These are phyloP conservation scores for Sphagnum magellanicum DNA, from an alignment of 228 moss, liverwort and hornwort species.

Conservation along the genomic window DNA sequence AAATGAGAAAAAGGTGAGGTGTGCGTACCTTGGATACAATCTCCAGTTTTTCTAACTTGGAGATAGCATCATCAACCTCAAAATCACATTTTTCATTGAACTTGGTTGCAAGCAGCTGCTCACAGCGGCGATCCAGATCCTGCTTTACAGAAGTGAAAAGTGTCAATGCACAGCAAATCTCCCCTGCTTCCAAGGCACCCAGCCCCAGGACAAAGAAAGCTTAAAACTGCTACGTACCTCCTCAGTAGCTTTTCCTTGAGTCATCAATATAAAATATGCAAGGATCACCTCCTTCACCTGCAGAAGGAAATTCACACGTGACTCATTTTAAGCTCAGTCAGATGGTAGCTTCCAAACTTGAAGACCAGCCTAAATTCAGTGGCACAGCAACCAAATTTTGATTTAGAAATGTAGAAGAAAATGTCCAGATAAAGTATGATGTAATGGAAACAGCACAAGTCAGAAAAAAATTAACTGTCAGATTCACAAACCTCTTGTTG, in stretches of 20 bases:
- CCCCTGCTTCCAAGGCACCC: not conserved
- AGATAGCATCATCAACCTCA: conserved; percentile 52
- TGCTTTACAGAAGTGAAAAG: conserved; percentile 8
- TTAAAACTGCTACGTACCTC: conserved; percentile 18
- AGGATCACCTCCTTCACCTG: conserved; percentile 69
- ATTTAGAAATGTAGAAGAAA: not conserved
- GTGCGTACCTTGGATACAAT: conserved; percentile 39
- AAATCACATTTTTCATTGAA: conserved; percentile 61
- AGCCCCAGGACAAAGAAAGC: not conserved
- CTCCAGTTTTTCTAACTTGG: conserved; percentile 42
- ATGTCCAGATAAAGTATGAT: not conserved
- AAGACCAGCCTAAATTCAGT: not conserved
- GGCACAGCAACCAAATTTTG: not conserved
- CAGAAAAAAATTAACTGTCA: not conserved
- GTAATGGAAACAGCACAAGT: not conserved
- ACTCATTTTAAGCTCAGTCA: not conserved
- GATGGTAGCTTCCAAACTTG: not conserved
- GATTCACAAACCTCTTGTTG: conserved; percentile 52
- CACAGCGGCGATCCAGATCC: conserved; percentile 58
- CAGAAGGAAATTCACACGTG: conserved; percentile 5
- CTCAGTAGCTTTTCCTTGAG: conserved; percentile 58
- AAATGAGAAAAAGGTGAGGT: not conserved
- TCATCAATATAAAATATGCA: conserved; percentile 59
- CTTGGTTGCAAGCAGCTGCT: conserved; percentile 39
- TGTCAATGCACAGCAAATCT: not conserved